phyloP scores from a whole-genome alignment of 768 basidiomycete species.

The Leccinum subgranulosum region DNA sequence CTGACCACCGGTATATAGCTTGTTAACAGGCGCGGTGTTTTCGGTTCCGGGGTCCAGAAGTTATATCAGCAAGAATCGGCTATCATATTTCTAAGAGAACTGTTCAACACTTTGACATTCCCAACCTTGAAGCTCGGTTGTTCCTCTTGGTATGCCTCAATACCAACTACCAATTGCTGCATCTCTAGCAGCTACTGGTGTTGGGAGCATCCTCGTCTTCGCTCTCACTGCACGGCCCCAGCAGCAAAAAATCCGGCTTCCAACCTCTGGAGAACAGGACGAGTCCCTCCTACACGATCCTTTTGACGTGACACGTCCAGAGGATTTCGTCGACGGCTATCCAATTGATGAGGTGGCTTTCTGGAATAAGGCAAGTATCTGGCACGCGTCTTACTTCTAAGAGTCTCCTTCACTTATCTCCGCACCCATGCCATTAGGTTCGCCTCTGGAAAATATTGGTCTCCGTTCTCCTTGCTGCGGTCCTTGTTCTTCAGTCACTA shows the following conservation, averaged over 20 bases:
- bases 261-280: constrained; percentile 25
- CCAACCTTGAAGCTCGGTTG: neutral
- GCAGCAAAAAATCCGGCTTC: constrained; percentile 54
- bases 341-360: constrained; percentile 61
- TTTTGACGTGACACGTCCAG: constrained; percentile 69
- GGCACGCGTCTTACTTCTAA: neutral
- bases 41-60: constrained; percentile 13
- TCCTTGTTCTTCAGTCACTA: constrained; percentile 50
- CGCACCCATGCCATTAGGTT: constrained; percentile 40
- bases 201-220: constrained; percentile 44
- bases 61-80: neutral
- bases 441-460: constrained; percentile 55
- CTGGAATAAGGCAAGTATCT: constrained; percentile 50
- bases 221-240: constrained; percentile 35
- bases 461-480: constrained; percentile 41
- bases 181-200: constrained; percentile 40
- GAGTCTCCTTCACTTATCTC: neutral
- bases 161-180: constrained; percentile 58
- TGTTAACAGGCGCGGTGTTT: neutral
- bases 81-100: neutral
- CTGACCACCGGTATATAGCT: neutral
- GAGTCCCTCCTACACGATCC: constrained; percentile 44
- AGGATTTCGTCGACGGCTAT: constrained; percentile 65
- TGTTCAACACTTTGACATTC: neutral
- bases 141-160: constrained; percentile 44